A percentile compares a stretch with the other conserved stretches of the same genome.
Evolutionary conservation across 371 early-diverging fungal genomes (phyloP).

Genomic region (Mortierella sp.): DNA sequence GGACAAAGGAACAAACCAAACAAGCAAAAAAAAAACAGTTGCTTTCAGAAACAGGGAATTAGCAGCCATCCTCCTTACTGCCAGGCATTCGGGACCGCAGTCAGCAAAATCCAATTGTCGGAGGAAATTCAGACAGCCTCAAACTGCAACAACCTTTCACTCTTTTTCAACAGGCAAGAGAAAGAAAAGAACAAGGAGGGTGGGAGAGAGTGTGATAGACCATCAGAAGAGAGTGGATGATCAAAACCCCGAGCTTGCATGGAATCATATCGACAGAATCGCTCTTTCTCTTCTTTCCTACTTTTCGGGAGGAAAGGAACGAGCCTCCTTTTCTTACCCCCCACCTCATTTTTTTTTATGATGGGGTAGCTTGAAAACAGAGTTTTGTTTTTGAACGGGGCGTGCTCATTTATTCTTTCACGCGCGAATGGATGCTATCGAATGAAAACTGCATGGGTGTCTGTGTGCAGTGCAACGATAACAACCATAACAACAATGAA

Average conservation of each 20-base stretch:
- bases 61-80: no score
- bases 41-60: neutral
- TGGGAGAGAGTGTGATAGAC: neutral
- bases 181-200: neutral
- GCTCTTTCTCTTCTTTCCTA: neutral
- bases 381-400: neutral
- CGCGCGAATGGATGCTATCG: neutral
- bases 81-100: neutral
- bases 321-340: neutral
- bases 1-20: neutral
- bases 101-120: neutral
- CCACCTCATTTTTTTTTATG: neutral
- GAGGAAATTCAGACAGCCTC: neutral
- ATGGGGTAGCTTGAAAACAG: conserved; percentile 7
- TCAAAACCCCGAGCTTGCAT: conserved; percentile 11
- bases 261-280: conserved; percentile 1
- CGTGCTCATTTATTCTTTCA: conserved; percentile 9
- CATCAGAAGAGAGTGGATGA: neutral
- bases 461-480: neutral
- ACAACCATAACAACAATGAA: neutral
- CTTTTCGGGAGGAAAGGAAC: neutral
- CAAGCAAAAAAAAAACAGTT: no score
- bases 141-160: neutral
- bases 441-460: neutral
- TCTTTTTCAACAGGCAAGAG: neutral